Percentiles rank a stretch among this genome's conserved stretches.
Evolutionary conservation across 2,329 filamentous ascomycete species (phyloP).

Genomic region (Knoxdaviesia capensis): DNA sequence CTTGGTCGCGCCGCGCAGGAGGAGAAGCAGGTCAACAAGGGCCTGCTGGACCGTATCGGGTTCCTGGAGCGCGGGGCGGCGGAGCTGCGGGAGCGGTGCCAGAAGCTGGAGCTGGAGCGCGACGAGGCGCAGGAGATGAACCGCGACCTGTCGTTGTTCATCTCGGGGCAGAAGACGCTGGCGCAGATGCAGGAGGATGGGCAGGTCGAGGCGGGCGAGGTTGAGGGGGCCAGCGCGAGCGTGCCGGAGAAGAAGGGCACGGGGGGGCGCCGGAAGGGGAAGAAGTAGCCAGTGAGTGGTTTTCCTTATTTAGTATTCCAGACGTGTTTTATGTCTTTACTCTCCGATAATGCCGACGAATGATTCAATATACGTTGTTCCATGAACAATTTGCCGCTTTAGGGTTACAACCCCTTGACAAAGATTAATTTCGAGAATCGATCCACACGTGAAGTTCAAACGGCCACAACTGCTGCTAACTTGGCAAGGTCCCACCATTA

Average conservation of each 20-base stretch:
- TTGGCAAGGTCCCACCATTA: too few species aligned
- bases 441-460: too few species aligned
- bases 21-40: constrained; percentile 68
- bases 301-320: not conserved
- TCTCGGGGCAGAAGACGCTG: constrained; percentile 65
- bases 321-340: too few species aligned
- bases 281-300: constrained; percentile 10
- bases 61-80: too few species aligned
- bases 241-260: constrained; percentile 40
- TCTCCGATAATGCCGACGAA: too few species aligned
- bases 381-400: too few species aligned
- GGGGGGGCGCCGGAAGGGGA: constrained; percentile 21
- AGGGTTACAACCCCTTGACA: too few species aligned
- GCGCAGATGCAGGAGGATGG: constrained; percentile 46
- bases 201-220: constrained; percentile 42
- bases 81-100: constrained; percentile 28
- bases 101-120: constrained; percentile 33
- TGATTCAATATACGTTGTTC: too few species aligned
- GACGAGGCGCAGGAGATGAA: constrained; percentile 57
- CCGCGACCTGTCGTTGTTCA: constrained; percentile 70
- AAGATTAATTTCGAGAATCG: too few species aligned
- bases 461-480: too few species aligned
- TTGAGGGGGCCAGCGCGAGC: constrained; percentile 52
- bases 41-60: constrained; percentile 57
- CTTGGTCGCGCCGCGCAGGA: constrained; percentile 62